These are phyloP conservation scores for Phalaenopsis aphrodite DNA, from an alignment of 106 monocot genomes.

Conservation along the genomic window DNA sequence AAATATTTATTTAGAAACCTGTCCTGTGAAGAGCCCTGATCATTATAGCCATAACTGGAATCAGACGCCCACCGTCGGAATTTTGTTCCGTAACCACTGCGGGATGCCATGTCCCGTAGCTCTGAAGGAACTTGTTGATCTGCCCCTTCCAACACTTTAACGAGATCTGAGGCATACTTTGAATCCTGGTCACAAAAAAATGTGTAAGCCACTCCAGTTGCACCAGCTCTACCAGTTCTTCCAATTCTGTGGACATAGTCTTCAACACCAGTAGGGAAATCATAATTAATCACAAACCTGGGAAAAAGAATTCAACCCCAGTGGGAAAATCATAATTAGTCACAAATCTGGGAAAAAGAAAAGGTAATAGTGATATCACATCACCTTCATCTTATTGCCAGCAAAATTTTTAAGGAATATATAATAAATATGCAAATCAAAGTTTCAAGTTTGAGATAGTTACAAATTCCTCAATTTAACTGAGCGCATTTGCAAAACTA, in stretches of 20 bases:
- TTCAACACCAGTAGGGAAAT: constrained; percentile 78
- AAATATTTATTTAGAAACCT: neutral
- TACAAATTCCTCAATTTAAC: no score
- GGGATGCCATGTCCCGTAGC: constrained; percentile 44
- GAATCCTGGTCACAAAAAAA: constrained; percentile 77
- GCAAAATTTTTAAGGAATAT: neutral
- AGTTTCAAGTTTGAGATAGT: no score
- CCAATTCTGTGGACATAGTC: constrained; percentile 87
- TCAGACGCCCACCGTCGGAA: constrained; percentile 38
- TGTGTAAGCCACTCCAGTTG: constrained; percentile 61
- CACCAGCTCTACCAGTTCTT: constrained; percentile 76
- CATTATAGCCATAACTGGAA: neutral
- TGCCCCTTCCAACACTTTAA: constrained; percentile 72
- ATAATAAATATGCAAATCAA: neutral
- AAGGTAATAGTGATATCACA: neutral
- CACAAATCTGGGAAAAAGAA: constrained; percentile 36
- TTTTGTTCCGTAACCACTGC: constrained; percentile 44
- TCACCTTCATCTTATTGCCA: neutral
- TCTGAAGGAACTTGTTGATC: constrained; percentile 56
- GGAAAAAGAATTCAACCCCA: constrained; percentile 38
- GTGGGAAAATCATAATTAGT: constrained; percentile 81
- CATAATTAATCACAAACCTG: constrained; percentile 81
- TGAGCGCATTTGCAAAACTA: no score
- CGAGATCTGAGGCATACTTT: constrained; percentile 66
- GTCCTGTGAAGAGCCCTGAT: neutral